Percentiles rank a stretch among this genome's conserved stretches.
Evolutionary conservation across 306 rosid genomes (phyloP).

Genomic region (Ormosia emarginata): DNA sequence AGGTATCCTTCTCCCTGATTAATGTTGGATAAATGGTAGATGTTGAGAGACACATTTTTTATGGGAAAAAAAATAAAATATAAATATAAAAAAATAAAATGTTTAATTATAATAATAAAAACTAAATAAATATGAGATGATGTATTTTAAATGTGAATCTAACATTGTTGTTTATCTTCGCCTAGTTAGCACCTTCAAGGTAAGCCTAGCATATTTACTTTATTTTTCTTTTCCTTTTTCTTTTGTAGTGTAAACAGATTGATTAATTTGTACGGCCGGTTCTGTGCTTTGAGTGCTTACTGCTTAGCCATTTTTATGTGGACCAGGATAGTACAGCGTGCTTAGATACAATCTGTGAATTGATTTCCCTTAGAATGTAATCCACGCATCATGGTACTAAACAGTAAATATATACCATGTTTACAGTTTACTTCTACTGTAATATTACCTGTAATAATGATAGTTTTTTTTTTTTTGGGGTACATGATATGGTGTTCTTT

Average conservation of each 20-base stretch:
- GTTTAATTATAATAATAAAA: no score
- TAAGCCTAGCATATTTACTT: background rate
- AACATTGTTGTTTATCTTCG: no score
- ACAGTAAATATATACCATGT: slow-evolving; percentile 9
- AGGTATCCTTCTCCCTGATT: no score
- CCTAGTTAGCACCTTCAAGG: background rate
- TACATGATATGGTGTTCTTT: background rate
- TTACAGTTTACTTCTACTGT: background rate
- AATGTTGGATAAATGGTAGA: no score
- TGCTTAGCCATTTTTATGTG: background rate
- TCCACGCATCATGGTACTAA: slow-evolving; percentile 25
- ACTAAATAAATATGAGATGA: no score
- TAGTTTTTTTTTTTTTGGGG: no score
- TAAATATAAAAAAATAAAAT: no score
- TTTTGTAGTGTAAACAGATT: background rate
- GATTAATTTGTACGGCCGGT: background rate
- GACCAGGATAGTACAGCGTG: slow-evolving; percentile 31
- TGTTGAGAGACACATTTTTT: no score
- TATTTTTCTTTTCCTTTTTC: background rate
- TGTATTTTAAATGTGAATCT: no score
- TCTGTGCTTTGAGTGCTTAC: background rate
- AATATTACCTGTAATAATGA: background rate
- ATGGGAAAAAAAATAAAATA: no score
- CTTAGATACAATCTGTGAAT: background rate
- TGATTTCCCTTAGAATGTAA: slow-evolving; percentile 35